A percentile compares a stretch with the other conserved stretches of the same genome.
Evolutionary conservation across 2,329 filamentous ascomycete species (phyloP).

Genomic region (Aspergillus latus): DNA sequence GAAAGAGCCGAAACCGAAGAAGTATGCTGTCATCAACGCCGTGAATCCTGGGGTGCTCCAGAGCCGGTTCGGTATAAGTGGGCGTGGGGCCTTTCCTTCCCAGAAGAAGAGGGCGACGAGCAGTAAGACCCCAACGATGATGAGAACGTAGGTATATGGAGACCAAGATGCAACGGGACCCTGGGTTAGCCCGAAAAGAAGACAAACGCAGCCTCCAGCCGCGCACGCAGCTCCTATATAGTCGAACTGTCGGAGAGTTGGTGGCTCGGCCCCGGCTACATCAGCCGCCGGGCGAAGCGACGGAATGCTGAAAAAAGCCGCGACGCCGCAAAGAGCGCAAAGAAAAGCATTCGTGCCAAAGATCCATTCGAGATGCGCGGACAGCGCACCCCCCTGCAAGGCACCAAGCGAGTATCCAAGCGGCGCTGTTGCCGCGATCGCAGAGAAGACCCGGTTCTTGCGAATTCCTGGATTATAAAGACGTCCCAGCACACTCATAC

Average conservation of each 20-base stretch:
- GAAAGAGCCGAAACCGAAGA: slow-evolving; percentile 48
- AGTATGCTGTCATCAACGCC: slow-evolving; percentile 46
- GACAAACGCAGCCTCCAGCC: slow-evolving; percentile 52
- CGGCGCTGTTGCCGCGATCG: slow-evolving; percentile 52
- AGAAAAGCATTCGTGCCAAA: slow-evolving; percentile 47
- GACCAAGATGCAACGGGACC: slow-evolving; percentile 52
- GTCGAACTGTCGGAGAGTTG: slow-evolving; percentile 34
- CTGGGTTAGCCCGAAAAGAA: slow-evolving; percentile 59
- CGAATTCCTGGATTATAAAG: slow-evolving; percentile 47
- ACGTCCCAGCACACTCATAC: slow-evolving; percentile 49
- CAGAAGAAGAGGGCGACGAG: slow-evolving; percentile 49
- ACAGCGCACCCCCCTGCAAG: slow-evolving; percentile 45
- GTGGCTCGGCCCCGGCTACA: slow-evolving; percentile 27
- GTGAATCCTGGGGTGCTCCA: slow-evolving; percentile 48
- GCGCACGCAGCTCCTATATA: slow-evolving; percentile 49
- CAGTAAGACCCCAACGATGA: slow-evolving; percentile 51
- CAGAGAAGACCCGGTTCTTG: slow-evolving; percentile 51
- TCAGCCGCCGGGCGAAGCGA: slow-evolving; percentile 34
- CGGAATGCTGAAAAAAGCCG: slow-evolving; percentile 44
- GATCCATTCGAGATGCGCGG: slow-evolving; percentile 44
- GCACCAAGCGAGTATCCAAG: slow-evolving; percentile 46
- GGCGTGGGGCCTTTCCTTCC: slow-evolving; percentile 45
- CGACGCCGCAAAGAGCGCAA: slow-evolving; percentile 36
- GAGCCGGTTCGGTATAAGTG: slow-evolving; percentile 47
- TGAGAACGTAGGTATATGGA: slow-evolving; percentile 49